Conservation (phyloP, 148 eudicot species). For the Camellia granthamiana region DNA sequence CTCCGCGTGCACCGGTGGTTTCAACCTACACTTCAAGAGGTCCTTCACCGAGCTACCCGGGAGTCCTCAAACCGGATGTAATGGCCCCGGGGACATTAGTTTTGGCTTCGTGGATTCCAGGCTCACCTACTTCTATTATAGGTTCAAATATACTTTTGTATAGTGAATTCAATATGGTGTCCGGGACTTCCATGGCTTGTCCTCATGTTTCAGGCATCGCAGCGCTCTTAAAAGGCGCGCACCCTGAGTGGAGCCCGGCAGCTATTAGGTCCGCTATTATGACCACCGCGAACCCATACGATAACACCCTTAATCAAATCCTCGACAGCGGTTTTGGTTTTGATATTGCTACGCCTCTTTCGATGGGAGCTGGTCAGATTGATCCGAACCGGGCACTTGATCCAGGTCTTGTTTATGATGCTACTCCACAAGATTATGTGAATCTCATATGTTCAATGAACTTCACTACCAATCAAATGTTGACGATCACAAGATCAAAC, state of each 20-base stretch:
- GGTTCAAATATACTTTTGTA: conserved; percentile 8
- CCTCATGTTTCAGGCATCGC: conserved; percentile 30
- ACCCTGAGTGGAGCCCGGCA: conserved; percentile 23
- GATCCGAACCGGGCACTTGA: too few relatives aligned
- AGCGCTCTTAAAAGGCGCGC: conserved; percentile 19
- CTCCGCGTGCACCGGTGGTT: too few relatives aligned
- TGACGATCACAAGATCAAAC: too few relatives aligned
- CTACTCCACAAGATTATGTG: too few relatives aligned
- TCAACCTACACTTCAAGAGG: too few relatives aligned
- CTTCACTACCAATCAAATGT: too few relatives aligned
- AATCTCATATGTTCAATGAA: too few relatives aligned
- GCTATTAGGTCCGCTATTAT: conserved; percentile 31
- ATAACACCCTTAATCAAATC: conserved; percentile 12
- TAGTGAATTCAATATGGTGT: conserved; percentile 19
- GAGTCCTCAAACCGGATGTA: too few relatives aligned
- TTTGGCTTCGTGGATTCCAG: conserved; percentile 20
- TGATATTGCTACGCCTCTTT: conserved; percentile 22
- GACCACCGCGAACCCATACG: conserved; percentile 23
- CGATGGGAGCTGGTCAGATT: conserved; percentile 26
- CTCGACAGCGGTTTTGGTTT: background rate
- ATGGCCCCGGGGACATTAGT: conserved; percentile 23
- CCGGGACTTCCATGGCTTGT: conserved; percentile 32
- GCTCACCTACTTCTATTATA: background rate
- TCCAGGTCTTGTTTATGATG: too few relatives aligned
- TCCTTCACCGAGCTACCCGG: too few relatives aligned